phyloP scores from a whole-genome alignment of 306 rosid species.

The Potentilla sterilis region DNA sequence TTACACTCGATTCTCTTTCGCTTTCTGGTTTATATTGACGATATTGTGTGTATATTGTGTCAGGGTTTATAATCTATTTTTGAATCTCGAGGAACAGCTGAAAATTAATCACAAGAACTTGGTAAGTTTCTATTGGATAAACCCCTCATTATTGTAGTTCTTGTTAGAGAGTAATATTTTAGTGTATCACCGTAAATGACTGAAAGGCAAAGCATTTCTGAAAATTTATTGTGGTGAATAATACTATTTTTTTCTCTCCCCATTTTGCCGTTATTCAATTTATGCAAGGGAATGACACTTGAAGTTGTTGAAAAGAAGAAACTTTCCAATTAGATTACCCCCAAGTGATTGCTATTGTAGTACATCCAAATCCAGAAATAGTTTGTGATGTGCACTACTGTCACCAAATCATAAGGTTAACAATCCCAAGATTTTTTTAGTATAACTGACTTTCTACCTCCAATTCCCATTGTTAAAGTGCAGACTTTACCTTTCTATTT shows the following conservation, averaged over 20 bases:
- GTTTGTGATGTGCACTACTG: neutral
- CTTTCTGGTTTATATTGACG: slow-evolving; percentile 7
- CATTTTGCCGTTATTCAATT: neutral
- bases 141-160: neutral
- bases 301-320: neutral
- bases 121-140: neutral
- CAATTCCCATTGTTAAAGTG: neutral
- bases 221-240: neutral
- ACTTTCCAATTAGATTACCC: neutral
- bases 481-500: neutral
- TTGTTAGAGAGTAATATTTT: neutral
- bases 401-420: neutral
- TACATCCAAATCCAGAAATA: neutral
- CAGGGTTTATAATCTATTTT: neutral
- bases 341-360: neutral
- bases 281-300: neutral
- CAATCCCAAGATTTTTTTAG: neutral
- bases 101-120: neutral
- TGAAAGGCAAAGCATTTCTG: neutral
- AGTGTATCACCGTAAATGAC: neutral
- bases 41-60: neutral
- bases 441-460: neutral
- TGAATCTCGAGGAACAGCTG: slow-evolving; percentile 15
- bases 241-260: neutral
- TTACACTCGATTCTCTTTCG: neutral